phyloP scores from a whole-genome alignment of 1,284 basidiomycete species.

The Melampsora americana region DNA sequence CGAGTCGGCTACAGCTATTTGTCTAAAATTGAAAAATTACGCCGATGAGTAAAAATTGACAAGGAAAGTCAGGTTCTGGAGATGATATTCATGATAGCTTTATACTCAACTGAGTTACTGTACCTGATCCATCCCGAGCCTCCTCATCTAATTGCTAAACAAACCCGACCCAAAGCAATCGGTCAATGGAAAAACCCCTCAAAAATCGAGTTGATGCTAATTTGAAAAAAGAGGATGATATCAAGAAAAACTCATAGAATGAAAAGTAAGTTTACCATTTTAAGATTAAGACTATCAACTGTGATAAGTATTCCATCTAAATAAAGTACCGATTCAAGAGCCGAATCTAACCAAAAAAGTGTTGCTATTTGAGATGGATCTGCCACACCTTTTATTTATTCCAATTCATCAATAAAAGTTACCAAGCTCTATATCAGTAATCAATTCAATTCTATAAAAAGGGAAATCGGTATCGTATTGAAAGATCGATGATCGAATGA shows the following conservation, averaged over 20 bases:
- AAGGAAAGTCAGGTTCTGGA: neutral
- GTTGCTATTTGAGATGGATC: constrained; percentile 43
- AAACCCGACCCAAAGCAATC: neutral
- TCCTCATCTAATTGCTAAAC: constrained; percentile 42
- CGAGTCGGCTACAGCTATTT: constrained; percentile 39
- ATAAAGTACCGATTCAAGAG: constrained; percentile 40
- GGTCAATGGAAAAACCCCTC: neutral
- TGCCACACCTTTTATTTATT: constrained; percentile 28
- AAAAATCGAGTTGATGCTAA: neutral
- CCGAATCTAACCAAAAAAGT: constrained; percentile 42
- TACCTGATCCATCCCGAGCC: constrained; percentile 12
- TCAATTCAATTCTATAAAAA: no score
- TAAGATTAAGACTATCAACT: constrained; percentile 36
- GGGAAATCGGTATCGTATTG: no score
- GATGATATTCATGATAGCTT: no score
- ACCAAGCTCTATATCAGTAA: no score
- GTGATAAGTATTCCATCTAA: constrained; percentile 41
- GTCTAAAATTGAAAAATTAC: constrained; percentile 1
- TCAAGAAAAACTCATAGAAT: neutral
- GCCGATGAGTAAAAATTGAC: neutral
- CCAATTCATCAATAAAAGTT: no score
- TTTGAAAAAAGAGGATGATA: neutral
- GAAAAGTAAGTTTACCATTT: constrained; percentile 15
- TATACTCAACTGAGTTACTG: constrained; percentile 32
- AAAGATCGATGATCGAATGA: neutral